phyloP scores from a whole-genome alignment of 768 basidiomycete species.

The Leccinellum rugosiceps region DNA sequence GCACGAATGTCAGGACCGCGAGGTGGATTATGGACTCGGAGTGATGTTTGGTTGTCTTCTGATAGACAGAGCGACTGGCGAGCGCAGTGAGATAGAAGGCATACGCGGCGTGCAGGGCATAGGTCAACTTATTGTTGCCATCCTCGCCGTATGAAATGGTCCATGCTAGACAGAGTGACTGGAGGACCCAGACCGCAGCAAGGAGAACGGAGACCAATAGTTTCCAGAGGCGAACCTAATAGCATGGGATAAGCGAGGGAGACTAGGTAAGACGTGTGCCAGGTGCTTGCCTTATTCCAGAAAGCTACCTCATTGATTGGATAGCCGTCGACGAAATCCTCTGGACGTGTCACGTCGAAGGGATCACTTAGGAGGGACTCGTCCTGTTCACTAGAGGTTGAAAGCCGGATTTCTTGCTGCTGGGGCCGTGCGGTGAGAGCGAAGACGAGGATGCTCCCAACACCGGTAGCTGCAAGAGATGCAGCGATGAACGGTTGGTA shows the following conservation, averaged over 20 bases:
- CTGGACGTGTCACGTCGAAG: slow-evolving; percentile 69
- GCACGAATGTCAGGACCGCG: slow-evolving; percentile 49
- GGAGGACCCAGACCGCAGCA: slow-evolving; percentile 44
- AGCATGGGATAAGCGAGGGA: slow-evolving; percentile 2
- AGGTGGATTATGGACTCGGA: slow-evolving; percentile 62
- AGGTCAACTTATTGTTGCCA: slow-evolving; percentile 35
- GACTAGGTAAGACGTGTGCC: neutral
- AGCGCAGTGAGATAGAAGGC: slow-evolving; percentile 59
- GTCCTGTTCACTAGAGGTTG: slow-evolving; percentile 25
- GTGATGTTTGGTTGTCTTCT: slow-evolving; percentile 36
- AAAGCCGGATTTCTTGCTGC: slow-evolving; percentile 53
- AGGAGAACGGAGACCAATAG: slow-evolving; percentile 46
- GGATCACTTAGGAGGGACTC: slow-evolving; percentile 43
- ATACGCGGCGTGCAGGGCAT: slow-evolving; percentile 47
- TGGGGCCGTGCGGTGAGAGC: slow-evolving; percentile 35
- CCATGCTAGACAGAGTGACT: slow-evolving; percentile 57
- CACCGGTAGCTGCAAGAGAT: slow-evolving; percentile 40
- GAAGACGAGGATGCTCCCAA: slow-evolving; percentile 44
- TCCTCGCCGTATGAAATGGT: slow-evolving; percentile 24
- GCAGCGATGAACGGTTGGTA: slow-evolving; percentile 57
- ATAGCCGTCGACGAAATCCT: slow-evolving; percentile 65
- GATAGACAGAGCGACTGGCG: slow-evolving; percentile 46
- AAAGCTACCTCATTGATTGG: slow-evolving; percentile 61
- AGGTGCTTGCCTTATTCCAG: slow-evolving; percentile 50
- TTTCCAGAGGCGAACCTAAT: slow-evolving; percentile 61